Evolutionary conservation across 768 basidiomycete genomes (phyloP), one percentile per base, ranked within the genome.

Genomic region (Amanita phalloides): DNA sequence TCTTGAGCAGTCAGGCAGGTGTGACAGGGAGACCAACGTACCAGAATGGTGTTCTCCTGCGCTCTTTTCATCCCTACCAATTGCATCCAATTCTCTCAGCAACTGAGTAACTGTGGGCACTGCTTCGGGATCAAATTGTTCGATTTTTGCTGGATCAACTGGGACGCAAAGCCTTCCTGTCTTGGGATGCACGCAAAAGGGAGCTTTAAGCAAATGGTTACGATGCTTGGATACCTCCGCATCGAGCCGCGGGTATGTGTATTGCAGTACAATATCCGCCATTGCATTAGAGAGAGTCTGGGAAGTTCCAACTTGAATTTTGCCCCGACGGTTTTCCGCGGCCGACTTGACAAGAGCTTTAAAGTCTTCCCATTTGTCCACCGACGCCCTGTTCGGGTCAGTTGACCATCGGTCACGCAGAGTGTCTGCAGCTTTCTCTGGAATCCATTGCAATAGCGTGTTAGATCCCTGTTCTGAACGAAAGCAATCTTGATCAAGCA

Each of bases 111-210:
- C 84, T 0, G 92, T 98, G 0, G 96, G 96, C 4, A 97, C 95
- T 1, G 60, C 63, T 49, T 77, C 80, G 0, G 94, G 96, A 61
- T 95, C 81, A 61, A 98, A 99, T 1, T 76, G 71, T 50, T 90
- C 81, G 28, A 97, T 78, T 30, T 68, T 64, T 32, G 68, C 68
- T 3, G 92, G 86, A 61, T 95, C 86, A 14, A 98, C 74, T 1
- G 95, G 96, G 2, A 99, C 90, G 63, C 95, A 99, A 7, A 99
- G 81, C 28, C 92, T 81, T 1, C 95, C 96, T 2, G 96, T 99
- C 56, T 90, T 90, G 0, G 96, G 96, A 66, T 99, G 96, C 0
- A 98, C 73, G 63, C 94, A 96, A 67, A 99, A 99, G 0, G 96
- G 96, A 20, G 91, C 86, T 68, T 99, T 99, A 49, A 99, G 78